These are phyloP conservation scores for Andrographis paniculata DNA, from an alignment of 305 asterid species.

Conservation along the genomic window DNA sequence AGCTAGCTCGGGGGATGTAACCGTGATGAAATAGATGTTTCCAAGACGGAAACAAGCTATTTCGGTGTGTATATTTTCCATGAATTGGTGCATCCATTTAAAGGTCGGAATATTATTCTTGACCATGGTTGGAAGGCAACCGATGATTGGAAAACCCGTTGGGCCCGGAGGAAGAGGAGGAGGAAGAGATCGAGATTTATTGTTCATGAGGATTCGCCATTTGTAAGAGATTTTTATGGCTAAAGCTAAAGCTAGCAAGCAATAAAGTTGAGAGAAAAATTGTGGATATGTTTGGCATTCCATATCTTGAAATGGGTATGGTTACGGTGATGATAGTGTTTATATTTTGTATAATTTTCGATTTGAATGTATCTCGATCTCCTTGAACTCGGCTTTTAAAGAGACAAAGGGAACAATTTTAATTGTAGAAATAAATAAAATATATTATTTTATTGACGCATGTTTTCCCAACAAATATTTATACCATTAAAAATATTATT, in stretches of 20 bases:
- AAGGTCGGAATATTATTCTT: slow-evolving; percentile 3
- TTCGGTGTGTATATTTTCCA: slow-evolving; percentile 8
- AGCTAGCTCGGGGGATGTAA: slow-evolving; percentile 16
- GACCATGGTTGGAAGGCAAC: slow-evolving; percentile 3
- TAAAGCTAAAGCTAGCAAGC: not conserved
- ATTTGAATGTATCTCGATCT: too few species aligned
- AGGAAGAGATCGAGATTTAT: too few species aligned
- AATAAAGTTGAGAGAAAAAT: not conserved
- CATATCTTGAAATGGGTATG: too few species aligned
- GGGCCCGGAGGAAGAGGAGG: slow-evolving; percentile 18
- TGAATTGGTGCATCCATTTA: slow-evolving; percentile 11
- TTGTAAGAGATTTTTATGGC: not conserved
- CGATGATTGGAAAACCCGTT: not conserved
- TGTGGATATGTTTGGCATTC: too few species aligned
- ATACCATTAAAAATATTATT: too few species aligned
- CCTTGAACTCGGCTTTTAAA: too few species aligned
- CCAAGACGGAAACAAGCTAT: slow-evolving; percentile 16
- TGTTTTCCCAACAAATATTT: too few species aligned
- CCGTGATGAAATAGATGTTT: not conserved
- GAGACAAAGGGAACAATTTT: too few species aligned
- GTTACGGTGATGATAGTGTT: too few species aligned
- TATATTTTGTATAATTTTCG: too few species aligned
- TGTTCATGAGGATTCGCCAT: not conserved
- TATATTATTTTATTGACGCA: too few species aligned
- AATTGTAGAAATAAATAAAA: too few species aligned